phyloP scores from a whole-genome alignment of 1,139 yeast species.

The Zygoascus sp. region DNA sequence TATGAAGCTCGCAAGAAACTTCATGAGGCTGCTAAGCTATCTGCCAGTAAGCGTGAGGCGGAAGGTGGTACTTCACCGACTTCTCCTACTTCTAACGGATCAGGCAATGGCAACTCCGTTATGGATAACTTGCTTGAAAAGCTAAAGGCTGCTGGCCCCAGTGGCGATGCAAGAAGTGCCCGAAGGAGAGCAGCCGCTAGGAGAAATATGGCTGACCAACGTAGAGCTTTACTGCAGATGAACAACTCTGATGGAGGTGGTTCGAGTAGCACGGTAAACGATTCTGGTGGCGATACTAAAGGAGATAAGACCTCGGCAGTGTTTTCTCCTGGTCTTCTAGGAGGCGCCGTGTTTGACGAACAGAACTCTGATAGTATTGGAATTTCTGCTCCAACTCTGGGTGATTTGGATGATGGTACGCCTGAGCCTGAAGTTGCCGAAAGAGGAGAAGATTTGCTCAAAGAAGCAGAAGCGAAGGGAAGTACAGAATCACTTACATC shows the following conservation, averaged over 20 bases:
- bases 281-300: not conserved
- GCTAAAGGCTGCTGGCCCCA: conserved; percentile 66
- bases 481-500: not conserved
- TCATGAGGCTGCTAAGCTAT: conserved; percentile 41
- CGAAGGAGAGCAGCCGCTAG: conserved; percentile 78
- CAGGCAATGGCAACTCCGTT: conserved; percentile 36
- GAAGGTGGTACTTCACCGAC: not conserved
- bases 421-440: not conserved
- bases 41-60: not conserved
- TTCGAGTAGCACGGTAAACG: not conserved
- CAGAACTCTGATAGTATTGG: not conserved
- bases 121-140: conserved; percentile 72
- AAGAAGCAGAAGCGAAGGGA: not conserved
- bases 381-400: too few species aligned
- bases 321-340: conserved; percentile 13
- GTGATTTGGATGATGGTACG: not conserved
- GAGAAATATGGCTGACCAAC: conserved; percentile 29
- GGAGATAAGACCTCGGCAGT: conserved; percentile 1
- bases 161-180: conserved; percentile 75
- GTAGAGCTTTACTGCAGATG: conserved; percentile 17
- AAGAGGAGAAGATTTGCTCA: not conserved
- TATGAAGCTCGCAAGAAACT: conserved; percentile 70
- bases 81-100: not conserved
- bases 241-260: not conserved
- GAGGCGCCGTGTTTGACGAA: conserved; percentile 2